Evolutionary conservation across 148 eudicot species (phyloP).

Genomic region (Vaccinium macrocarpon): DNA sequence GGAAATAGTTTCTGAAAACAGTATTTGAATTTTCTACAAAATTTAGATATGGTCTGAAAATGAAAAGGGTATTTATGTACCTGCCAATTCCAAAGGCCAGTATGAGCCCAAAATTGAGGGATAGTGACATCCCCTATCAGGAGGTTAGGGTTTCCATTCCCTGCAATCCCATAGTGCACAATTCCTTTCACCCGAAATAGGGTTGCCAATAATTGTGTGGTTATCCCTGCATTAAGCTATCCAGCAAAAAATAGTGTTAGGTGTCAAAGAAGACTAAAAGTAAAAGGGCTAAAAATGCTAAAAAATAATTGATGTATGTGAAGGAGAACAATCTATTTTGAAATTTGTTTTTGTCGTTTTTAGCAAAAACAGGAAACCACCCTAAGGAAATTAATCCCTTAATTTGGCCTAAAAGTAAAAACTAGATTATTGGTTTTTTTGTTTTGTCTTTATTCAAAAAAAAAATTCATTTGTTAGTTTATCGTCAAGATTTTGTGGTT

Average conservation of each 20-base stretch:
- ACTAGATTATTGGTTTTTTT: too few species aligned
- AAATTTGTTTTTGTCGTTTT: too few species aligned
- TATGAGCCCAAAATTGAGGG: slow-evolving; percentile 37
- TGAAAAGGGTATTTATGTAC: slow-evolving; percentile 3
- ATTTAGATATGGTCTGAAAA: neutral
- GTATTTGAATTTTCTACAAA: neutral
- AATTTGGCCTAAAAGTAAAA: too few species aligned
- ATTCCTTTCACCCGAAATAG: slow-evolving; percentile 29
- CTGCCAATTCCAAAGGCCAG: slow-evolving; percentile 47
- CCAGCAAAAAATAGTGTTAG: neutral
- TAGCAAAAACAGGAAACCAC: too few species aligned
- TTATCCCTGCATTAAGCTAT: slow-evolving; percentile 38
- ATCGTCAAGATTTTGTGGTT: too few species aligned
- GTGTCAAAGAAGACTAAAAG: neutral
- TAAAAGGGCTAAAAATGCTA: neutral
- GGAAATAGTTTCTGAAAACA: neutral
- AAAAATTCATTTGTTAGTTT: too few species aligned
- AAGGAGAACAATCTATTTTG: too few species aligned
- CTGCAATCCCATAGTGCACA: slow-evolving; percentile 35
- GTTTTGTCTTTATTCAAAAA: too few species aligned
- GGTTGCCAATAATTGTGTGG: slow-evolving; percentile 30
- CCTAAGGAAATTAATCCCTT: too few species aligned
- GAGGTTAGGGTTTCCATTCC: slow-evolving; percentile 36
- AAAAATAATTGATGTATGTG: too few species aligned
- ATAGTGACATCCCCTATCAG: slow-evolving; percentile 36